Evolutionary conservation across 106 monocot species (phyloP).

Genomic region (Agapanthus africanus): DNA sequence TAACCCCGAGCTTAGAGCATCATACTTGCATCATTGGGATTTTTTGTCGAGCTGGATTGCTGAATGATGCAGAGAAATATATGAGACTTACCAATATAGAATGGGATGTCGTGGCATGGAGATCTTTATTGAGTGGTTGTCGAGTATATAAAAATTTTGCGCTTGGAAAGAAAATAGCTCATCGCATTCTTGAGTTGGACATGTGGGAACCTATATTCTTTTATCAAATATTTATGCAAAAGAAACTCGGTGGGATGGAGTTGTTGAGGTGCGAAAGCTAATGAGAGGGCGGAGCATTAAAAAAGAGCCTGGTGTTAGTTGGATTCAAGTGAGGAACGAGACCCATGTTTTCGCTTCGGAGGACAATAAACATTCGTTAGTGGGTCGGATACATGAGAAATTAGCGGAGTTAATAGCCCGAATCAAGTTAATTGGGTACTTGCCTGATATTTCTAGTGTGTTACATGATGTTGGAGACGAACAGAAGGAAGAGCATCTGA

Average conservation of each 20-base stretch:
- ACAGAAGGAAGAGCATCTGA: constrained; percentile 43
- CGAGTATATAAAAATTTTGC: constrained; percentile 34
- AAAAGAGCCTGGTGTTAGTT: constrained; percentile 73
- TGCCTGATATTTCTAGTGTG: constrained; percentile 27
- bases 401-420: constrained; percentile 25
- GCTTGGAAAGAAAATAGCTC: constrained; percentile 40
- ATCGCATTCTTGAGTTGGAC: constrained; percentile 41
- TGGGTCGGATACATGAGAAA: constrained; percentile 26
- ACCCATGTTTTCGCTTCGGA: constrained; percentile 64
- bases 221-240: constrained; percentile 69
- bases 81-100: constrained; percentile 31
- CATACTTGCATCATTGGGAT: constrained; percentile 66
- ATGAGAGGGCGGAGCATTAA: constrained; percentile 58
- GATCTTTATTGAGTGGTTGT: constrained; percentile 55
- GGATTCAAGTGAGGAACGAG: constrained; percentile 50
- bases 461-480: constrained; percentile 59
- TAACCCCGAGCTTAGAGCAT: constrained; percentile 52
- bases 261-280: constrained; percentile 36
- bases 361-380: constrained; percentile 40
- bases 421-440: constrained; percentile 50
- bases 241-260: constrained; percentile 52
- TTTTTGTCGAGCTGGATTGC: constrained; percentile 41
- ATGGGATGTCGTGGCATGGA: constrained; percentile 65
- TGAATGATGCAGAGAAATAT: constrained; percentile 46
- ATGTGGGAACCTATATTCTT: constrained; percentile 56